Percentiles rank a stretch among this genome's conserved stretches.
Evolutionary conservation across 2,329 filamentous ascomycete species (phyloP).

Genomic region (Triangularia setosa): DNA sequence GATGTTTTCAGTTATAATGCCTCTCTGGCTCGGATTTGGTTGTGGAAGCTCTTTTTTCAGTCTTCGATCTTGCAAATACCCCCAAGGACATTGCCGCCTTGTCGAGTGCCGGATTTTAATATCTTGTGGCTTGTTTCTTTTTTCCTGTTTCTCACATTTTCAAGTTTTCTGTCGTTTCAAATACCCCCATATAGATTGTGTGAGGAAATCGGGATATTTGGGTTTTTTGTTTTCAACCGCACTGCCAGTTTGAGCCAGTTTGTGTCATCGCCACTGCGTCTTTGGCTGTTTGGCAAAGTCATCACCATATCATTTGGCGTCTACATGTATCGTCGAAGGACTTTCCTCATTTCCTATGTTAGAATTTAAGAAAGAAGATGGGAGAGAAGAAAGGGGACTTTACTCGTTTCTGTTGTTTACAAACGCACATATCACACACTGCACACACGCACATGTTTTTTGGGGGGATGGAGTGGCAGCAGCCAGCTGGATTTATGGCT

Average conservation of each 20-base stretch:
- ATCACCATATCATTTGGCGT: constrained; percentile 6
- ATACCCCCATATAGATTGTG: constrained; percentile 12
- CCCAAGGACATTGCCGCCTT: background rate
- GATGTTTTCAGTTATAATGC: background rate
- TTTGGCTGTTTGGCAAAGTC: constrained; percentile 1
- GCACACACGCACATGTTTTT: constrained; percentile 2
- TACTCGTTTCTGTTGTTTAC: background rate
- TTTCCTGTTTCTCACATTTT: background rate
- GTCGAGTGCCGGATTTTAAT: constrained; percentile 7
- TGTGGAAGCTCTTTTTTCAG: background rate
- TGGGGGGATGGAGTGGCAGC: background rate
- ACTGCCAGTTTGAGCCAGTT: background rate
- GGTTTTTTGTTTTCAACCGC: background rate
- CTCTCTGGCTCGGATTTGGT: background rate
- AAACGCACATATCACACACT: constrained; percentile 1
- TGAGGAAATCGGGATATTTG: constrained; percentile 6
- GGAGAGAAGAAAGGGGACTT: background rate
- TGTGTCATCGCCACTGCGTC: background rate
- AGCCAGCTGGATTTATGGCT: constrained; percentile 11
- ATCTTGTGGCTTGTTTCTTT: constrained; percentile 2
- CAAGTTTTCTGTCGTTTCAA: background rate
- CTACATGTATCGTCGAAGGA: background rate
- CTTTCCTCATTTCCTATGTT: constrained; percentile 4
- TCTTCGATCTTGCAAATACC: constrained; percentile 5
- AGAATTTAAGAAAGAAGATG: background rate